These are phyloP conservation scores for Hortiboletus flavorubellus DNA, from an alignment of 768 basidiomycete genomes.

Conservation along the genomic window DNA sequence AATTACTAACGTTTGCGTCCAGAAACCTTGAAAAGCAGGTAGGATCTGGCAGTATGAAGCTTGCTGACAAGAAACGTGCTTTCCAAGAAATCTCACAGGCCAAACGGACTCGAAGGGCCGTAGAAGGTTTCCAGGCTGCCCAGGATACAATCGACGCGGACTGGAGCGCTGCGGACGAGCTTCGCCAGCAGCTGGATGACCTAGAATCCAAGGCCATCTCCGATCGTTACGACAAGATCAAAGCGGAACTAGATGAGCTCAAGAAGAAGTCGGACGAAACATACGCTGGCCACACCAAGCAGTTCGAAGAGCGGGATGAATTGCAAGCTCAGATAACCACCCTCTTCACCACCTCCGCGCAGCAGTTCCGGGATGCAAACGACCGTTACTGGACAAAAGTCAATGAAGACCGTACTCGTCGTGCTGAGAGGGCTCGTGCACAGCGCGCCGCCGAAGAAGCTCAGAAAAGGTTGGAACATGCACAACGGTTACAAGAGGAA, in stretches of 20 bases:
- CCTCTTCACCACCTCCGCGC: conserved; percentile 63
- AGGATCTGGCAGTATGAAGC: conserved; percentile 86
- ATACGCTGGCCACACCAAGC: conserved; percentile 72
- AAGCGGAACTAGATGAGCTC: conserved; percentile 79
- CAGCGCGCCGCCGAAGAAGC: conserved; percentile 77
- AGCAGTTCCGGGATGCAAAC: conserved; percentile 74
- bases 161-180: conserved; percentile 67
- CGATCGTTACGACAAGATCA: conserved; percentile 78
- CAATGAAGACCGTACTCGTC: conserved; percentile 82
- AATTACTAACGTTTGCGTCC: conserved; percentile 8
- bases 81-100: conserved; percentile 78
- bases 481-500: conserved; percentile 82
- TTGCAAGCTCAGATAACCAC: conserved; percentile 66
- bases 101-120: conserved; percentile 66
- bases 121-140: conserved; percentile 79
- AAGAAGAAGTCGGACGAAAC: conserved; percentile 85
- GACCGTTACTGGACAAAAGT: conserved; percentile 82
- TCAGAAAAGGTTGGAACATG: conserved; percentile 75
- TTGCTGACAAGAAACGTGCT: conserved; percentile 94
- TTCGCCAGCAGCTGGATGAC: conserved; percentile 84
- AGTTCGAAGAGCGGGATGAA: conserved; percentile 83
- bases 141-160: conserved; percentile 82
- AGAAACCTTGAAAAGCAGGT: conserved; percentile 87
- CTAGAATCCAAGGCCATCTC: conserved; percentile 81
- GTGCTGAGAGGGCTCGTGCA: conserved; percentile 70